Conservation (phyloP, 495 filamentous ascomycete species). For the Rostrohypoxylon terebratum region DNA sequence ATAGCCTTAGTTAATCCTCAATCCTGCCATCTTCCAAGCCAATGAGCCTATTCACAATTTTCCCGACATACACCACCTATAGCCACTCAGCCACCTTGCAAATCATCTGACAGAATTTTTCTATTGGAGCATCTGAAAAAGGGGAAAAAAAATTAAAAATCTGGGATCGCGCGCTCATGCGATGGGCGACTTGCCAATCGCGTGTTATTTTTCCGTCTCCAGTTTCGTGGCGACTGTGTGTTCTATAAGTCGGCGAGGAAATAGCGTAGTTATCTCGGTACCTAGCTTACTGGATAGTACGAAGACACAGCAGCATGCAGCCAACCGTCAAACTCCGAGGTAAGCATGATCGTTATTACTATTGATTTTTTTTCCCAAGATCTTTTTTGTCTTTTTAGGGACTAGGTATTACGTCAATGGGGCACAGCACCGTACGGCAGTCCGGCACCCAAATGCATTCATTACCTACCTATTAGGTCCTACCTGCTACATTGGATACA, state of each 20-base stretch:
- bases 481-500: no score
- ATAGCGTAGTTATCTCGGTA: neutral
- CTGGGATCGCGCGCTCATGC: neutral
- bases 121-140: neutral
- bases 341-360: neutral
- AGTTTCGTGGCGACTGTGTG: neutral
- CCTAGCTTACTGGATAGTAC: neutral
- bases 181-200: neutral
- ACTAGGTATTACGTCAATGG: neutral
- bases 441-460: no score
- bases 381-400: no score
- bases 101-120: neutral
- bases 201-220: neutral
- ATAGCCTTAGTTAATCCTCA: conserved; percentile 5
- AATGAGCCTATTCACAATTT: neutral
- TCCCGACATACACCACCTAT: neutral
- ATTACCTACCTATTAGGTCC: no score
- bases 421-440: no score
- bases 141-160: neutral
- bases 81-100: conserved; percentile 2
- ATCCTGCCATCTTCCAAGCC: neutral
- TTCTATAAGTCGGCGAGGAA: neutral
- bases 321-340: neutral
- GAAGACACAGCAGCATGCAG: neutral
- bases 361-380: no score